phyloP scores from a whole-genome alignment of 352 stramenopile species.

The Globisporangium spinosum region DNA sequence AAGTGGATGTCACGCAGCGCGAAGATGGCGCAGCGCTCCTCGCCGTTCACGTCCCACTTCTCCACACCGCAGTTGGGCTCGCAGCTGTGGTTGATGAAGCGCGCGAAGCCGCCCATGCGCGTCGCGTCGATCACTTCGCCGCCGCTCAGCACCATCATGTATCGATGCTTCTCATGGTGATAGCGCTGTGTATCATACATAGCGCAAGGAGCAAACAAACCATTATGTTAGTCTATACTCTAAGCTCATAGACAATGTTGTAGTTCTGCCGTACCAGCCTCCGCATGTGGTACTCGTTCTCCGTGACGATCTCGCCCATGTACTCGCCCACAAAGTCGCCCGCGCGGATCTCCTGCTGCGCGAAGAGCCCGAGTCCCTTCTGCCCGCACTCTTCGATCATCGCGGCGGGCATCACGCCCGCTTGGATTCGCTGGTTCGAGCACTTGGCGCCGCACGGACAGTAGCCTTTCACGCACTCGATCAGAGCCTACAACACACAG shows the following conservation, averaged over 20 bases:
- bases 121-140: conserved; percentile 88
- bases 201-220: neutral
- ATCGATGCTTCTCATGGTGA: conserved; percentile 80
- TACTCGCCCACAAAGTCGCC: conserved; percentile 80
- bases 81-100: conserved; percentile 96
- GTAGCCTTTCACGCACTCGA: conserved; percentile 57
- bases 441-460: conserved; percentile 65
- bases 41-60: conserved; percentile 91
- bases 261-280: conserved; percentile 44
- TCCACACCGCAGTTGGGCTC: conserved; percentile 92
- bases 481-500: conserved; percentile 36
- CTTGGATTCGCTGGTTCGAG: conserved; percentile 77
- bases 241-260: neutral
- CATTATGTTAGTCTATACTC: neutral
- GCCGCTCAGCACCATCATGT: conserved; percentile 84
- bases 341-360: conserved; percentile 44
- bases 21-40: conserved; percentile 95
- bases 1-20: conserved; percentile 82
- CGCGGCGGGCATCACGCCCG: conserved; percentile 43
- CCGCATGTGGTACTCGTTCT: conserved; percentile 79
- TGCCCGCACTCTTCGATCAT: conserved; percentile 53
- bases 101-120: conserved; percentile 86
- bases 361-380: conserved; percentile 60
- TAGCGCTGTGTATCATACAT: conserved; percentile 40
- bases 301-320: conserved; percentile 80